These are phyloP conservation scores for Turritis glabra DNA, from an alignment of 345 rosid species.

Conservation along the genomic window DNA sequence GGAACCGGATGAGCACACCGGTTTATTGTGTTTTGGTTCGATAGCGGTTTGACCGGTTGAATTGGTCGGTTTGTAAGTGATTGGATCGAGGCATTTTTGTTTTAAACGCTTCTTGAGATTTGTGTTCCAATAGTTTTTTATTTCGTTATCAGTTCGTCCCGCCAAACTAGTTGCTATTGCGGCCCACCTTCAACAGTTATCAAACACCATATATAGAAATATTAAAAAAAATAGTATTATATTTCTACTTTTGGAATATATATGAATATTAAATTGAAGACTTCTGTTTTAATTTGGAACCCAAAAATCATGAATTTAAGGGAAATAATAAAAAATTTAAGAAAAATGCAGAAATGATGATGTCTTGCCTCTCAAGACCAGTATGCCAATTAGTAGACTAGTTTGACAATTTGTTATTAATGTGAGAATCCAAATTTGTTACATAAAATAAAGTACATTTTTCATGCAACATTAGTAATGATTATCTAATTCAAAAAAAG, in stretches of 20 bases:
- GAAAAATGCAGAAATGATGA: no score
- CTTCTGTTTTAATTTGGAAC: no score
- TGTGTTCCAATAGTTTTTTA: conserved; percentile 65
- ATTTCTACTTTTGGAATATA: no score
- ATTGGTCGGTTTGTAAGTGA: conserved; percentile 43
- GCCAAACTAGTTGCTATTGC: conserved; percentile 51
- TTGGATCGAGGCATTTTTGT: conserved; percentile 47
- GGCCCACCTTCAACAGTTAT: conserved; percentile 48
- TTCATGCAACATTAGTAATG: background rate
- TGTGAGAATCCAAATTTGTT: no score
- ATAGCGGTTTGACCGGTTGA: background rate
- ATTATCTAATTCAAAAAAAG: background rate
- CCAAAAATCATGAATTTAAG: no score
- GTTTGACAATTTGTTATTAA: background rate
- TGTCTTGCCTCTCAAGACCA: no score
- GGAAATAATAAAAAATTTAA: no score
- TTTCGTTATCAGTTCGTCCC: conserved; percentile 57
- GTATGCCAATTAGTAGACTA: no score
- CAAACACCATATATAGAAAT: conserved; percentile 4
- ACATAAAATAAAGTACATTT: no score
- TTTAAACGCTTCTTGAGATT: conserved; percentile 52
- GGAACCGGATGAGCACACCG: conserved; percentile 19
- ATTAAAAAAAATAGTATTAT: no score
- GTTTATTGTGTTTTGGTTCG: background rate
- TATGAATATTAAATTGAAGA: background rate